Base-by-base conservation (phyloP, 2,329 filamentous ascomycete species). In the Aotearoamyces nothofagi region DNA sequence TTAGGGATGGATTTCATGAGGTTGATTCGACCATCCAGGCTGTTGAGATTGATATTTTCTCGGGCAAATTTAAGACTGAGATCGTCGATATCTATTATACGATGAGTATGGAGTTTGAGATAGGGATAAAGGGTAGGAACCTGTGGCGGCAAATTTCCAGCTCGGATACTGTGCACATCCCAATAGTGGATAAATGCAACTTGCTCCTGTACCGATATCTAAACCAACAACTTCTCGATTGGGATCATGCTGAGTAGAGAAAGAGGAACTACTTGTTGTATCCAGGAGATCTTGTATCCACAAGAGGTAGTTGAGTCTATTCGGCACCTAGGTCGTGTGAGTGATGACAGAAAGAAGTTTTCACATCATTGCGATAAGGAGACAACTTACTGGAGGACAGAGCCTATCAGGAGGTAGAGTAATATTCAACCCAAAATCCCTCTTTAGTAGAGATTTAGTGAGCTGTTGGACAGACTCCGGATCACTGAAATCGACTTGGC, bases 181-280 rank as follows among this genome's bases (percentile, higher is more conserved):
- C 1, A 98, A 63, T 2, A 96, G 65, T 2, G 86, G 78, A 47
- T 96, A 98, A 42, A 98, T 92, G 42, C 78, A 78, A 41, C 82
- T 92, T 10, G 87, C 81, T 2, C 90, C 90, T 1, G 84, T 92
- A 22, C 90, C 90, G 36, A 94, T 77, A 40, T 93, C 86, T 2
- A 93, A 55, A 0, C 87, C 86, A 0, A 65, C 49, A 2, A 83
- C 59, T 23, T 61, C 54, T n/a, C 66, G 56, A 3, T 63, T 54
- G 0, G 56, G 49, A 30, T 71, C 58, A 39, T 70, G 76, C 0
- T 57, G 58, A 25, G 62, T 56, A 5, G 42, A 43, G 35, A 59
- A 47, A 2, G 32, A 27, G 55, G 32, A 53, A 10, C 56, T 54
- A 10, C 56, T 54, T 7, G 57, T 56, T 1, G 71, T 75, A 44